These are phyloP conservation scores for Yamadazyma sp. DNA, from an alignment of 1,139 yeast genomes.

Conservation along the genomic window DNA sequence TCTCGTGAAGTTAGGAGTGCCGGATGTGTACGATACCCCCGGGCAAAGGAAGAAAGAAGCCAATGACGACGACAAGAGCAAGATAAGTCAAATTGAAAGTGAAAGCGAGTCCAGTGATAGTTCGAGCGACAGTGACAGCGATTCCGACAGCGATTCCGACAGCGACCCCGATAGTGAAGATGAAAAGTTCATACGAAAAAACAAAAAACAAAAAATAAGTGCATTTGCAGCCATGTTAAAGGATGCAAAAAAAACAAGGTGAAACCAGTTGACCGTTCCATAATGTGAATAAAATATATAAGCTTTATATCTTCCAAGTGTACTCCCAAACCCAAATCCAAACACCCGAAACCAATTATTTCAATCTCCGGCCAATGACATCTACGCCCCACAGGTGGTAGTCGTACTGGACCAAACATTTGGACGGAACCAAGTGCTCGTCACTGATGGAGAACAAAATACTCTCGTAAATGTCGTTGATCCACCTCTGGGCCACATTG, in stretches of 20 bases:
- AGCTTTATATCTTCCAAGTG: background rate
- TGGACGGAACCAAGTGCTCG: constrained; percentile 16
- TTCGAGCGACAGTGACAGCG: constrained; percentile 20
- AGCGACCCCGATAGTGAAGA: constrained; percentile 9
- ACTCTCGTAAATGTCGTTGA: constrained; percentile 31
- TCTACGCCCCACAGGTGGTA: constrained; percentile 29
- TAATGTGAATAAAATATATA: background rate
- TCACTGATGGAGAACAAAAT: constrained; percentile 30
- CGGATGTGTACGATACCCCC: constrained; percentile 55
- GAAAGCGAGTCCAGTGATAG: constrained; percentile 7
- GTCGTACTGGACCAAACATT: constrained; percentile 17
- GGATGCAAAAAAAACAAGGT: constrained; percentile 44
- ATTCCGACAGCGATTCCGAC: constrained; percentile 23
- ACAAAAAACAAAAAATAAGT: constrained; percentile 28
- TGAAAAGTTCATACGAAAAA: constrained; percentile 15
- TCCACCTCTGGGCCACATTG: constrained; percentile 35
- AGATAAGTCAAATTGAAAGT: background rate
- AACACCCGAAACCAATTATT: background rate
- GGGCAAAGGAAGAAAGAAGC: constrained; percentile 12
- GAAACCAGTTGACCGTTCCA: background rate
- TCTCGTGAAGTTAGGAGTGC: constrained; percentile 58
- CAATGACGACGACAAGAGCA: constrained; percentile 6
- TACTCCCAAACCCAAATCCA: background rate
- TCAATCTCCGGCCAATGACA: constrained; percentile 23
- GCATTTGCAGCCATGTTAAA: constrained; percentile 56